Evolutionary conservation across 495 filamentous ascomycete species (phyloP).

Genomic region (Aspergillus sclerotioniger): DNA sequence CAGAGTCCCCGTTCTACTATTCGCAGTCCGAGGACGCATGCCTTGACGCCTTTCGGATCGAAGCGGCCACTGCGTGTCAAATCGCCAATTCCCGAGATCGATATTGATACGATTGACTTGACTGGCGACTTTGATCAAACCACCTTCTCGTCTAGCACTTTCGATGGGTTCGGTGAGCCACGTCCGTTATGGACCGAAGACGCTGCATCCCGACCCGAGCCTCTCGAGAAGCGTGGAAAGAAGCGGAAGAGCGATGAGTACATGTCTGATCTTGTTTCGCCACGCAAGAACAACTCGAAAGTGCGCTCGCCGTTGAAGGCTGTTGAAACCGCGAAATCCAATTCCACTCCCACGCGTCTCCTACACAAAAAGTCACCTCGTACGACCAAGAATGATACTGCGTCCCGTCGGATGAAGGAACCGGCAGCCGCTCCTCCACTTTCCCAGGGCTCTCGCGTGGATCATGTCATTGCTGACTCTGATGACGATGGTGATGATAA

Average conservation of each 20-base stretch:
- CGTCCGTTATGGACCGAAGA: slow-evolving; percentile 61
- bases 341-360: background rate
- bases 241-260: slow-evolving; percentile 77
- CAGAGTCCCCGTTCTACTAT: slow-evolving; percentile 29
- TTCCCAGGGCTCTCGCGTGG: slow-evolving; percentile 12
- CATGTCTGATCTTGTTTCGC: slow-evolving; percentile 45
- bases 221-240: slow-evolving; percentile 52
- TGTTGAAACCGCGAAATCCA: slow-evolving; percentile 1
- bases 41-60: slow-evolving; percentile 25
- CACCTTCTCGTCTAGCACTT: slow-evolving; percentile 38
- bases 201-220: slow-evolving; percentile 42
- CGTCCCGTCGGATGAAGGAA: slow-evolving; percentile 8
- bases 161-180: slow-evolving; percentile 53
- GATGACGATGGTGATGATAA: slow-evolving; percentile 39
- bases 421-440: background rate
- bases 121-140: slow-evolving; percentile 55
- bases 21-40: slow-evolving; percentile 13
- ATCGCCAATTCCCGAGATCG: slow-evolving; percentile 24
- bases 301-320: slow-evolving; percentile 19
- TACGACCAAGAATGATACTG: slow-evolving; percentile 2
- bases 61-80: slow-evolving; percentile 19
- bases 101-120: slow-evolving; percentile 67
- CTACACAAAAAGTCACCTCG: background rate
- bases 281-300: slow-evolving; percentile 28
- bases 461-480: slow-evolving; percentile 41